Evolutionary conservation across 305 asterid genomes (phyloP).

Genomic region (Fraxinus latifolia): DNA sequence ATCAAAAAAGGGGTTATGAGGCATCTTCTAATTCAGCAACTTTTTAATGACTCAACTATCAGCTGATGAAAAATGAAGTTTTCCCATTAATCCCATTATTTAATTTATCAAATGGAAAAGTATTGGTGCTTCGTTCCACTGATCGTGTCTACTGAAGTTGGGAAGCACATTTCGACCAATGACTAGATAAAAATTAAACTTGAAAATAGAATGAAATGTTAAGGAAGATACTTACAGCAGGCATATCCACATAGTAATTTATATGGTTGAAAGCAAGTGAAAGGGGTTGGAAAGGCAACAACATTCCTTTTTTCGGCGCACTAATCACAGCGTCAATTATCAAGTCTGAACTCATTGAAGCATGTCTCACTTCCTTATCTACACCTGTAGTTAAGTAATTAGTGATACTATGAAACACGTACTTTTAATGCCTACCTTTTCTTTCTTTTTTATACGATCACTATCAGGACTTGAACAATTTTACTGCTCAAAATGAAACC

Average conservation of each 20-base stretch:
- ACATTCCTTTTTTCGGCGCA: slow-evolving; percentile 27
- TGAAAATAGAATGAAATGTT: neutral
- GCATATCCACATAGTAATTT: slow-evolving; percentile 46
- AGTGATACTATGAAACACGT: neutral
- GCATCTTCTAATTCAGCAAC: neutral
- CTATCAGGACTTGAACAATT: neutral
- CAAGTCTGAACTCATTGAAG: slow-evolving; percentile 8
- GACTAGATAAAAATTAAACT: neutral
- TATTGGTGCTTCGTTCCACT: neutral
- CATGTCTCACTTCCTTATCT: slow-evolving; percentile 8
- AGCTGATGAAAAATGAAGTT: neutral
- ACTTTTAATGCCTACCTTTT: neutral
- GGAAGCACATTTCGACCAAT: neutral
- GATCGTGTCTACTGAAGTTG: neutral
- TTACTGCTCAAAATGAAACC: neutral
- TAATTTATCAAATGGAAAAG: neutral
- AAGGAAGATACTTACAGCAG: slow-evolving; percentile 30
- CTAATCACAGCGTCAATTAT: neutral
- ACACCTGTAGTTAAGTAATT: slow-evolving; percentile 17
- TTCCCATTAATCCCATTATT: neutral
- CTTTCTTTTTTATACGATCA: neutral
- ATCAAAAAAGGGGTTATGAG: neutral
- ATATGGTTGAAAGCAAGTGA: slow-evolving; percentile 39
- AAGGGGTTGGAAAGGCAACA: slow-evolving; percentile 40
- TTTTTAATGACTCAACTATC: neutral